phyloP scores from a whole-genome alignment of 441 rosid species.

The Corymbia citriodora region DNA sequence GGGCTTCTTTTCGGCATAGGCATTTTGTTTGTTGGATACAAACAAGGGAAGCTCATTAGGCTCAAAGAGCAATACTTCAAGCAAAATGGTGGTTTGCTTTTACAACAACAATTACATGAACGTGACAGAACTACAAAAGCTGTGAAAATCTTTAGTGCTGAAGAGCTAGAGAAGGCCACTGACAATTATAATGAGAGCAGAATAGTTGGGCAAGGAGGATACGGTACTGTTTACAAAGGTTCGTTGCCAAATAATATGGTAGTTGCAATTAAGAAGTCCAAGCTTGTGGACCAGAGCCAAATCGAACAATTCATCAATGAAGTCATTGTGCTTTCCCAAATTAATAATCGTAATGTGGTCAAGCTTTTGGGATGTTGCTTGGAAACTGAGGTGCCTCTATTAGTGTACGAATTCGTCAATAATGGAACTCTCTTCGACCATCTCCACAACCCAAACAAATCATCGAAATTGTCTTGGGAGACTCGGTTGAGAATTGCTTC shows the following conservation, averaged over 20 bases:
- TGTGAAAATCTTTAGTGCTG: not conserved
- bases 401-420: not conserved
- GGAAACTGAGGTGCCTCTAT: not conserved
- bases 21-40: not conserved
- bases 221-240: slow-evolving; percentile 38
- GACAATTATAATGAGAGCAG: slow-evolving; percentile 18
- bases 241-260: not conserved
- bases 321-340: not conserved
- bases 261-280: slow-evolving; percentile 35
- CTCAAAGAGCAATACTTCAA: slow-evolving; percentile 21
- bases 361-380: not conserved
- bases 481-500: not conserved
- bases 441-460: not conserved
- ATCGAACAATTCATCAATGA: not conserved
- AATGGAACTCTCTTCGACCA: not conserved
- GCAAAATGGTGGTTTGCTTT: slow-evolving; percentile 32
- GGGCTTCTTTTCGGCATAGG: not conserved
- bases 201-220: slow-evolving; percentile 26
- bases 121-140: not conserved
- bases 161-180: slow-evolving; percentile 27
- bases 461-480: slow-evolving; percentile 16
- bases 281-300: slow-evolving; percentile 18
- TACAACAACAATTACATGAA: slow-evolving; percentile 10
- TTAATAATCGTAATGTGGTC: not conserved
- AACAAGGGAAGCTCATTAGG: slow-evolving; percentile 8